Base-by-base conservation (phyloP, 805 yeast genomes). In the Candida hispaniensis region DNA sequence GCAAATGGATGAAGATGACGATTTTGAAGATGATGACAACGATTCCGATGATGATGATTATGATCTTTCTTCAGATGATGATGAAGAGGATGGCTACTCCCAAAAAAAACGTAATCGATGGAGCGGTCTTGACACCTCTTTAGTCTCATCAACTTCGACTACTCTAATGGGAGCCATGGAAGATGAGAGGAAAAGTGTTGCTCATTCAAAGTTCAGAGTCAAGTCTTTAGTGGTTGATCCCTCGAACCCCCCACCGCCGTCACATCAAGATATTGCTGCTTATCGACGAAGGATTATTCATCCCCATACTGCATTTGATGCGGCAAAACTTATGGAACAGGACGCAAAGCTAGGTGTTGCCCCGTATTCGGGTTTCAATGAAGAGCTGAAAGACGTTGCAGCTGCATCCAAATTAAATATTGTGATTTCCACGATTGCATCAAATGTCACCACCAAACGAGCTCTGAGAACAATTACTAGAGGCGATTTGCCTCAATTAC, bases 381-480 rank as follows among this genome's bases (percentile, higher is more conserved):
- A 26, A 14, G 38, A 34, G 26, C 26, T 34, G 4, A 34, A 34
- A 14, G 38, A 34, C 15, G 36, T 28, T 6, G 36, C 38, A 5
- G 30, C 38, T 8, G 30, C 38, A 18, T 23, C 16, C 24, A 34
- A 24, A 4, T 20, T 34, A 25, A 25, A 30, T 4, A 18, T 34
- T 12, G 26, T 30, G 3, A 30, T 26, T 8, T 34, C 38, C 9
- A 34, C 38, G 2, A 26, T 34, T 12, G 30, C 30, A 4, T 26
- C 32, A 2, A 34, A 21, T 11, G 38, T 30, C 6, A 56, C 59
- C 6, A 69, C 68, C 34, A 68, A 73, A 26, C 60, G 85, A 36
- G 76, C 73, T n/a, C 63, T 78, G 11, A 69, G 79, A 43, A 76
- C 81, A 4, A 65, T 79, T 22, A 75, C 82, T 2, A 60, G 85